Evolutionary conservation across 495 filamentous ascomycete genomes (phyloP).

Genomic region (Xylaria venustula): DNA sequence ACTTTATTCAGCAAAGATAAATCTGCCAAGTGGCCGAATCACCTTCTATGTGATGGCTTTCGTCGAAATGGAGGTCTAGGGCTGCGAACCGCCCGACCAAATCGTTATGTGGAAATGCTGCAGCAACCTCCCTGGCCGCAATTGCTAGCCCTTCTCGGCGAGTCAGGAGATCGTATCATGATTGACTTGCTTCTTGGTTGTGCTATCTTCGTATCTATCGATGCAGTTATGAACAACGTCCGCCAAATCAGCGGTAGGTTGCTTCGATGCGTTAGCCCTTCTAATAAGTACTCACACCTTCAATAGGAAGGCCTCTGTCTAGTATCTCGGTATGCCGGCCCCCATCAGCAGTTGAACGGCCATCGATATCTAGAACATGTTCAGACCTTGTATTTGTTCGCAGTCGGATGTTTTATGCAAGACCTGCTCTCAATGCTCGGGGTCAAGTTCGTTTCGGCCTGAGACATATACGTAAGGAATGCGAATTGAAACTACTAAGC

Average conservation of each 20-base stretch:
- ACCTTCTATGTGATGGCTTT: slow-evolving; percentile 80
- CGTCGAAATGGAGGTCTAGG: slow-evolving; percentile 43
- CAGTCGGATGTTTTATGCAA: slow-evolving; percentile 83
- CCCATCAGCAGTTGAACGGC: slow-evolving; percentile 14
- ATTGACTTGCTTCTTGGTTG: slow-evolving; percentile 74
- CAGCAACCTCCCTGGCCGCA: slow-evolving; percentile 72
- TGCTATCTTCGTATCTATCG: slow-evolving; percentile 69
- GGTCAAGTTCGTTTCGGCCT: slow-evolving; percentile 71
- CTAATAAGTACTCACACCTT: not conserved
- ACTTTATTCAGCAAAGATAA: slow-evolving; percentile 63
- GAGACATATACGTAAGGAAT: slow-evolving; percentile 71
- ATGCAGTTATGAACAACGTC: slow-evolving; percentile 57
- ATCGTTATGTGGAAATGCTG: slow-evolving; percentile 66
- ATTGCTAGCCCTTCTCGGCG: slow-evolving; percentile 67
- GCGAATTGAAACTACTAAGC: not conserved
- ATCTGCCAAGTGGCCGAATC: slow-evolving; percentile 54
- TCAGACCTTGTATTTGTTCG: slow-evolving; percentile 75
- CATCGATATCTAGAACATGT: slow-evolving; percentile 32
- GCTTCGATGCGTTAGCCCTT: not conserved
- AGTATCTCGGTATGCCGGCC: slow-evolving; percentile 31
- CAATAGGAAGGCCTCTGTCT: slow-evolving; percentile 32
- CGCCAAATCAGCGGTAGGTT: slow-evolving; percentile 76
- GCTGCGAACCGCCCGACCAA: slow-evolving; percentile 57
- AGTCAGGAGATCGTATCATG: slow-evolving; percentile 79
- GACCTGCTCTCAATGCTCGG: slow-evolving; percentile 63